Evolutionary conservation across 305 asterid genomes (phyloP).

Genomic region (Solanum aculeatissimum): DNA sequence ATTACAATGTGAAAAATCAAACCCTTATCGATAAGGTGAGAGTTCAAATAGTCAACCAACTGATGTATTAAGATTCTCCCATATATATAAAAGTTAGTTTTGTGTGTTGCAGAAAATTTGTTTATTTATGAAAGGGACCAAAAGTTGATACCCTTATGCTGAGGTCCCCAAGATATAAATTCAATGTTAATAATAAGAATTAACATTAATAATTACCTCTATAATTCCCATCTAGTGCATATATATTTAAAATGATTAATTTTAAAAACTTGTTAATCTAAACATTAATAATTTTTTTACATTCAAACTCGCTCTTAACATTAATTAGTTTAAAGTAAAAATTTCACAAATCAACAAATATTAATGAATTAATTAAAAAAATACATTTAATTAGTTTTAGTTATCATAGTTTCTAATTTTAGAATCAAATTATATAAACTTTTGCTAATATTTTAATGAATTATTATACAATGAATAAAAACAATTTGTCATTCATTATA

Average conservation of each 20-base stretch:
- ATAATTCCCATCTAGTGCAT: neutral
- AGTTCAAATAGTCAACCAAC: too few relatives aligned
- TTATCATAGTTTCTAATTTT: too few relatives aligned
- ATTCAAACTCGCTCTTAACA: neutral
- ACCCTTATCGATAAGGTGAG: too few relatives aligned
- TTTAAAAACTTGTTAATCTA: neutral
- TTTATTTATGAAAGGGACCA: neutral
- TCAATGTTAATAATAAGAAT: neutral
- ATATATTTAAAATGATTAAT: neutral
- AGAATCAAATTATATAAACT: too few relatives aligned
- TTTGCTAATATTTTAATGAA: neutral
- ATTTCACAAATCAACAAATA: too few relatives aligned
- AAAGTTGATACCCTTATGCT: neutral
- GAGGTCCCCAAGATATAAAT: neutral
- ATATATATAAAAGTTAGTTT: neutral
- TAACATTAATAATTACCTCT: neutral
- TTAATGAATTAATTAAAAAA: too few relatives aligned
- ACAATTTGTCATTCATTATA: too few relatives aligned
- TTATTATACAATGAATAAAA: neutral
- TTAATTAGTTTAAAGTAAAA: too few relatives aligned
- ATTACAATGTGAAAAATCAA: too few relatives aligned
- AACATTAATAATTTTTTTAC: neutral
- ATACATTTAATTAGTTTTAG: too few relatives aligned
- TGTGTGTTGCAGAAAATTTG: neutral
- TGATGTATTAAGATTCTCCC: too few relatives aligned